These are phyloP conservation scores for Agrostemma githago DNA, from an alignment of 148 eudicot species.

Conservation along the genomic window DNA sequence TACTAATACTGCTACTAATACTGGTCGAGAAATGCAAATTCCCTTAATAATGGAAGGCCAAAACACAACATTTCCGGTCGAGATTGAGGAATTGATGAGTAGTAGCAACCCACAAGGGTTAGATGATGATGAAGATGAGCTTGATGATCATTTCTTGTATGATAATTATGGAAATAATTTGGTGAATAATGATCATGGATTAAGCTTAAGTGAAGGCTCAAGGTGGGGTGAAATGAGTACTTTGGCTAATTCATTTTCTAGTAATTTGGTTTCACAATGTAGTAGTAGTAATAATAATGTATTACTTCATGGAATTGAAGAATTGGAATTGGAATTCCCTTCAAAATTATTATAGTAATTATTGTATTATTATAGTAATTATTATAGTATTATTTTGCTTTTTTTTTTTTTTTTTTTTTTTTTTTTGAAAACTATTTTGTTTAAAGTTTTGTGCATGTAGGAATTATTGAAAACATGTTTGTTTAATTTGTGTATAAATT, in stretches of 20 bases:
- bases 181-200: slow-evolving; percentile 11
- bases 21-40: slow-evolving; percentile 19
- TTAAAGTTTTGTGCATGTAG: background rate
- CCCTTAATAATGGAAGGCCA: slow-evolving; percentile 18
- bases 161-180: slow-evolving; percentile 29
- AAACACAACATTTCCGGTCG: slow-evolving; percentile 29
- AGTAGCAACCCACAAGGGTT: slow-evolving; percentile 33
- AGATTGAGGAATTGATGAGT: slow-evolving; percentile 35
- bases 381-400: background rate
- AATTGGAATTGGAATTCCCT: slow-evolving; percentile 23
- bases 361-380: background rate
- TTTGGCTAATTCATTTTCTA: slow-evolving; percentile 26
- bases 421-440: no score
- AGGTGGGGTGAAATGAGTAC: slow-evolving; percentile 46
- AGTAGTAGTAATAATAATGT: slow-evolving; percentile 1
- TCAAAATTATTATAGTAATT: slow-evolving; percentile 15
- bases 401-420: no score
- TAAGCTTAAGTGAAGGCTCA: slow-evolving; percentile 20
- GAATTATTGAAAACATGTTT: background rate
- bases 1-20: background rate
- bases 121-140: slow-evolving; percentile 50
- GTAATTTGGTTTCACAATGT: slow-evolving; percentile 19
- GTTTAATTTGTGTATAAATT: background rate
- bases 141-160: slow-evolving; percentile 39
- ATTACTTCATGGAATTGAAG: slow-evolving; percentile 22